Conservation (phyloP, 2,329 filamentous ascomycete species). For the Exophiala alcalophila region DNA sequence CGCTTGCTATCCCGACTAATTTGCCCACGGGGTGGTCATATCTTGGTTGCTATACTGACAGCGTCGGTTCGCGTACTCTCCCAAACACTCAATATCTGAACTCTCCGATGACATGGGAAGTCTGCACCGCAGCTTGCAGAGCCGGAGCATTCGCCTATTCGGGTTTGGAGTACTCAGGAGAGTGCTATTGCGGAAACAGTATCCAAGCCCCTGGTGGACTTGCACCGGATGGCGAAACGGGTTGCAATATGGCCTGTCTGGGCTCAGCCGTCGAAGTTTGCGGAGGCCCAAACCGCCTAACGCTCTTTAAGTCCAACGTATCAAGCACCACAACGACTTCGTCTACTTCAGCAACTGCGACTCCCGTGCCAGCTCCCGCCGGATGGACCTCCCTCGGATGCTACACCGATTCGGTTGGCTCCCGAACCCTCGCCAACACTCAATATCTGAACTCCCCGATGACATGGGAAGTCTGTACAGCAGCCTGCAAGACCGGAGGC, state of each 20-base stretch:
- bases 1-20: slow-evolving; percentile 8
- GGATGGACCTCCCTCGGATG: slow-evolving; percentile 34
- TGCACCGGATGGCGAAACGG: slow-evolving; percentile 16
- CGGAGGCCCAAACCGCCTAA: slow-evolving; percentile 37
- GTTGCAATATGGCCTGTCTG: slow-evolving; percentile 45
- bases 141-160: slow-evolving; percentile 33
- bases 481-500: slow-evolving; percentile 32
- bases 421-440: slow-evolving; percentile 30
- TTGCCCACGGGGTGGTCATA: slow-evolving; percentile 17
- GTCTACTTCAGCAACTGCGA: slow-evolving; percentile 28
- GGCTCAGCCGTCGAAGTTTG: slow-evolving; percentile 40
- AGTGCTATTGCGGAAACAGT: slow-evolving; percentile 36
- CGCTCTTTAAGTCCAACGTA: slow-evolving; percentile 10
- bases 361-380: slow-evolving; percentile 26
- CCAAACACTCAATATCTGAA: not conserved
- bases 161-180: slow-evolving; percentile 35
- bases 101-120: slow-evolving; percentile 31
- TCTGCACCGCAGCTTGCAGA: slow-evolving; percentile 34
- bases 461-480: slow-evolving; percentile 33
- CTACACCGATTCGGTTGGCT: slow-evolving; percentile 31
- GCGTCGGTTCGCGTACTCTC: slow-evolving; percentile 13
- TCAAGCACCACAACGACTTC: slow-evolving; percentile 1
- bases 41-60: slow-evolving; percentile 21
- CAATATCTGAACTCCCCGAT: slow-evolving; percentile 25
- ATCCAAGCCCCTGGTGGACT: slow-evolving; percentile 30